Base-by-base conservation (phyloP, 257 asterid species). In the Capsicum chinense region DNA sequence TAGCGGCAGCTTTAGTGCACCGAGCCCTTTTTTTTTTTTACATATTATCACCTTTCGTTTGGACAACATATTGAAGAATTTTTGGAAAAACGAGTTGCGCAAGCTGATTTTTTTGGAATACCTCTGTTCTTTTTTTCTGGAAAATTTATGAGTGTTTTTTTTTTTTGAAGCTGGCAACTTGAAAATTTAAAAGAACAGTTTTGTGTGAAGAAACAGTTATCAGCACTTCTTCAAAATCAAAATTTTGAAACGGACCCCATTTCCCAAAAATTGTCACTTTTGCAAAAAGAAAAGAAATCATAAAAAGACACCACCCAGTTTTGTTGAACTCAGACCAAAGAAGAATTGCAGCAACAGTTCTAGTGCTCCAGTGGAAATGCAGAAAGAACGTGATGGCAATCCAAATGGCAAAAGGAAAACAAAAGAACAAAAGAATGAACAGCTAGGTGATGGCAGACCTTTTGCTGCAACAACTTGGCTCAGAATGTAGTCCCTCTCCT, bases 381-480 rank as follows among this genome's bases (percentile, higher is more conserved):
- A 59, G 59, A 44, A 14, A 84, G 56, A 63, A 74, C 21, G 56
- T 17, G 67, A 73, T 69, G n/a, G 80, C 44, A 48, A 59, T 73
- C 60, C 21, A 74, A 56, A 79, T 69, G 13, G 14, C 42, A 50
- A 79, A 44, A 37, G 48, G 35, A 48, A 70, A 14, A 68, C 59
- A 12, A 69, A 62, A 83, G 56, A 14, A 62, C 48, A 71, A 56
- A 64, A 58, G 54, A 12, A 66, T 64, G 47, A 69, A 59, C 44
- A 69, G 17, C 62, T 16, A 56, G 50, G 47, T 17, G 19, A 42
- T 26, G 42, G 71, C 6, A 19, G 35, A 97, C 99, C 98, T 95
- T 93, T 93, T 85, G 99, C 99, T 52, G 97, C 92, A 85, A 83
- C 88, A 70, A 97, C 94, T 91, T 97, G 99, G 93, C 88, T 97